Evolutionary conservation across 2,329 filamentous ascomycete genomes (phyloP), one percentile per base, ranked within the genome.

Genomic region (Botryotinia convoluta): DNA sequence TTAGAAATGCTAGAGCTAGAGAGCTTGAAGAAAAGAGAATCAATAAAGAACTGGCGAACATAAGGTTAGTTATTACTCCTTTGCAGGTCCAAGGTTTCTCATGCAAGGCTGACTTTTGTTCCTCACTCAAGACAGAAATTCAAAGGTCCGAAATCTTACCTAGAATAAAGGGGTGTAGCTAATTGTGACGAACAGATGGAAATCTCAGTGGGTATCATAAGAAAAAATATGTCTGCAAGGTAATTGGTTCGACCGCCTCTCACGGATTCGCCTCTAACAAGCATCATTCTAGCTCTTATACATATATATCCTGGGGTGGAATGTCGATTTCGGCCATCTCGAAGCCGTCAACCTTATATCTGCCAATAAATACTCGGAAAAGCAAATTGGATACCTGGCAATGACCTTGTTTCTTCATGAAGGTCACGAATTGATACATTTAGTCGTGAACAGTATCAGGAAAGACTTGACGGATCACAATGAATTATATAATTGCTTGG

Each of bases 141-240:
- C 87, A 97, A 97, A 88, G 89, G 89, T 88, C 84, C 81, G 63
- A 42, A 71, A 12, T 35, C 32, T 37, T 57, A 32, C 45, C 29
- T 6, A 63, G 72, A 10, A 45, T 37, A 39, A 61, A 57, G 35
- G 44, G 68, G 60, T 29, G 26, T 77, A 74, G 71, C 76, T 79
- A 70, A 78, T 67, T 72, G 12, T 39, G 35, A 44, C 29, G 42
- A 60, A 74, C 76, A 90, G 93, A 96, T 82, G 95, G 94, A 77
- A 96, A 88, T 81, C 86, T 99, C 74, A 97, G 92, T 81, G 97
- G 96, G 77, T 99, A 99, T 82, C 94, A 98, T 86, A 98, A 97
- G 87, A 99, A 99, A 89, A 99, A 99, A 92, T 99, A 99, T 82
- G 96, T 99, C 78, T 99, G 96, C 93, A 99, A 99, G 86, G 88